phyloP scores from a whole-genome alignment of 345 rosid species.

The Populus pruinosa region DNA sequence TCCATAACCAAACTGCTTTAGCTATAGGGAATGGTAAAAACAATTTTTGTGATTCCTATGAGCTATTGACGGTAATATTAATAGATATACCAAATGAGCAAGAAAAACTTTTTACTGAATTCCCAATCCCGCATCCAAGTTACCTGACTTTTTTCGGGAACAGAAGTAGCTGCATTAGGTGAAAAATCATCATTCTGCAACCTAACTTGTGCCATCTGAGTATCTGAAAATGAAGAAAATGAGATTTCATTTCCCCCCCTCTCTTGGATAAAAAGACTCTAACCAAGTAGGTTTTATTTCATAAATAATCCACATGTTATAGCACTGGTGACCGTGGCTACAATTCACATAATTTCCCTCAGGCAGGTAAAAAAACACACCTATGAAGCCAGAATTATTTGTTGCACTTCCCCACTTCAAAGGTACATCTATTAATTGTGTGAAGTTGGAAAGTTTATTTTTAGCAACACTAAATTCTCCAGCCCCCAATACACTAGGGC shows the following conservation, averaged over 20 bases:
- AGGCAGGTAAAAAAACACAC: slow-evolving; percentile 19
- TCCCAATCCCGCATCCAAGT: slow-evolving; percentile 3
- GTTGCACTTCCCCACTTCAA: slow-evolving; percentile 27
- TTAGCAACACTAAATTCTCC: slow-evolving; percentile 26
- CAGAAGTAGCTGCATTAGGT: slow-evolving; percentile 19
- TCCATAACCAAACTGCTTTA: neutral
- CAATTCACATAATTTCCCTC: neutral
- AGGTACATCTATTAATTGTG: slow-evolving; percentile 35
- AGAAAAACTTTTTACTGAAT: neutral
- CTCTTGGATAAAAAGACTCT: neutral
- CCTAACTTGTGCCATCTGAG: slow-evolving; percentile 14
- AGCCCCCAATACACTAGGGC: slow-evolving; percentile 19
- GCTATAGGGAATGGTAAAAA: neutral
- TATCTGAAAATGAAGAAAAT: slow-evolving; percentile 16
- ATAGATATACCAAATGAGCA: neutral
- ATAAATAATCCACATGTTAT: neutral
- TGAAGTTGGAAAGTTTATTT: slow-evolving; percentile 19
- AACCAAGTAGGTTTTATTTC: neutral
- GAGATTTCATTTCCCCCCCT: slow-evolving; percentile 1
- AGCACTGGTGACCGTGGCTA: neutral
- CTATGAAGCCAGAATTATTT: slow-evolving; percentile 21
- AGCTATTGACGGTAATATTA: neutral
- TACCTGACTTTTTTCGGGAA: slow-evolving; percentile 40
- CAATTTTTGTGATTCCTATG: neutral
- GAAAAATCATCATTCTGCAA: slow-evolving; percentile 18